A percentile compares a stretch with the other conserved stretches of the same genome.
Evolutionary conservation across 2,329 filamentous ascomycete species (phyloP).

Genomic region (Colletotrichum echinochloae): DNA sequence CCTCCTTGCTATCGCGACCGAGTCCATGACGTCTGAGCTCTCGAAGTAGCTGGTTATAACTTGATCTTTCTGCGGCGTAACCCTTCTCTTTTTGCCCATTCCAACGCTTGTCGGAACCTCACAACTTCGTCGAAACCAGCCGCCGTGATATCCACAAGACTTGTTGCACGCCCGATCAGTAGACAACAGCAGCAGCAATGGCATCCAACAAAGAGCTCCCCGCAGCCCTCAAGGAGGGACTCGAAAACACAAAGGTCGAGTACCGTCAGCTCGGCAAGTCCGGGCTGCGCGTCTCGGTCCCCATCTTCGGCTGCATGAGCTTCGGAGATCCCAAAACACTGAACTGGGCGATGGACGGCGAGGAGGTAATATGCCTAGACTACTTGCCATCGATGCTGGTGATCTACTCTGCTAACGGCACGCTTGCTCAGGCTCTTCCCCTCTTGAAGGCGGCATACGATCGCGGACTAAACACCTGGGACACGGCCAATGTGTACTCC

Average conservation of each 20-base stretch:
- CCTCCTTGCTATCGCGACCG: conserved; percentile 24
- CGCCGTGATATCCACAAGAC: neutral
- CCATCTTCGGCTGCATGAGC: conserved; percentile 74
- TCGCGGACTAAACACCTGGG: conserved; percentile 71
- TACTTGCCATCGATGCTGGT: neutral
- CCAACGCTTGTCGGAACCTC: no score
- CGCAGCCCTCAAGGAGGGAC: conserved; percentile 42
- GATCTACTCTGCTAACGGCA: neutral
- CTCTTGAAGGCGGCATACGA: conserved; percentile 74
- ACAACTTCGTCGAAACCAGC: neutral
- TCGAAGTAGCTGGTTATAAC: neutral
- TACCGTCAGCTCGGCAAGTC: conserved; percentile 69
- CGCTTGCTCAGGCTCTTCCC: conserved; percentile 57
- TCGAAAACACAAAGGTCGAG: conserved; percentile 56
- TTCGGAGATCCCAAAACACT: conserved; percentile 66
- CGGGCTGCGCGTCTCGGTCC: conserved; percentile 71
- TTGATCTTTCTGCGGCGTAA: no score
- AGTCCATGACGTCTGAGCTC: conserved; percentile 27
- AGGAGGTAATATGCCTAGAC: conserved; percentile 48
- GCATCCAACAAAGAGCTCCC: conserved; percentile 32
- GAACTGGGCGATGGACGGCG: conserved; percentile 69
- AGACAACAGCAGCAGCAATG: conserved; percentile 12
- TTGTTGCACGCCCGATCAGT: neutral
- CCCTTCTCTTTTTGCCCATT: neutral
- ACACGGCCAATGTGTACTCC: conserved; percentile 67